phyloP scores from a whole-genome alignment of 306 rosid genomes.

The Acacia acuminata region DNA sequence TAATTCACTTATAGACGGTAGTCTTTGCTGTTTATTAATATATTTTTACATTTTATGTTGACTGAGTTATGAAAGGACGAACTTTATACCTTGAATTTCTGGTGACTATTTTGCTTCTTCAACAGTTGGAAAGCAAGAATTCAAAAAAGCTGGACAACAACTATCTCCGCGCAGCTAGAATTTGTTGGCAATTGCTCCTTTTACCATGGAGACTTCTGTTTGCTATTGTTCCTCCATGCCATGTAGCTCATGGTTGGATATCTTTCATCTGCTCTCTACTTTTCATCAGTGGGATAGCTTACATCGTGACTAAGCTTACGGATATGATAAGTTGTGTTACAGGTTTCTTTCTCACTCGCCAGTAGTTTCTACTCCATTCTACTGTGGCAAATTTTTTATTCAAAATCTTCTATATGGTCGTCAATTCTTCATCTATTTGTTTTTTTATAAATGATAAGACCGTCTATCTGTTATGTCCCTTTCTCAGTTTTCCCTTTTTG shows the following conservation, averaged over 20 bases:
- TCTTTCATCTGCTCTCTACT: constrained; percentile 80
- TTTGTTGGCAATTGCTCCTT: constrained; percentile 67
- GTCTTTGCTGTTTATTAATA: no score
- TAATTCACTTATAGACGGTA: no score
- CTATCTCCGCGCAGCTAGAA: constrained; percentile 46
- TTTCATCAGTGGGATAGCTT: constrained; percentile 92
- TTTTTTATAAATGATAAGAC: no score
- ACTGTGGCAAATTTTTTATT: constrained; percentile 17
- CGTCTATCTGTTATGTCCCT: background rate
- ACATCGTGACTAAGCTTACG: constrained; percentile 77
- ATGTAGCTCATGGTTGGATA: constrained; percentile 91
- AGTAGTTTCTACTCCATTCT: constrained; percentile 26
- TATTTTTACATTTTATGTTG: background rate
- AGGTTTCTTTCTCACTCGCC: constrained; percentile 54
- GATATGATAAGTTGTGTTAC: constrained; percentile 94
- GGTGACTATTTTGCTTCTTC: constrained; percentile 31
- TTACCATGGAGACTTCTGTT: constrained; percentile 85
- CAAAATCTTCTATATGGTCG: constrained; percentile 1
- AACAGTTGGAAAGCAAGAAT: constrained; percentile 68
- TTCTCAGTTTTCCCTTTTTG: constrained; percentile 1
- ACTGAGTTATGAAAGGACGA: background rate
- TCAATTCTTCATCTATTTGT: constrained; percentile 14
- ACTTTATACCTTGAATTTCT: constrained; percentile 19
- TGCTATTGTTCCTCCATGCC: constrained; percentile 88
- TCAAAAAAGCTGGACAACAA: constrained; percentile 49